Conservation (phyloP, 805 yeast genomes). For the Kluyveromyces dobzhanskii region DNA sequence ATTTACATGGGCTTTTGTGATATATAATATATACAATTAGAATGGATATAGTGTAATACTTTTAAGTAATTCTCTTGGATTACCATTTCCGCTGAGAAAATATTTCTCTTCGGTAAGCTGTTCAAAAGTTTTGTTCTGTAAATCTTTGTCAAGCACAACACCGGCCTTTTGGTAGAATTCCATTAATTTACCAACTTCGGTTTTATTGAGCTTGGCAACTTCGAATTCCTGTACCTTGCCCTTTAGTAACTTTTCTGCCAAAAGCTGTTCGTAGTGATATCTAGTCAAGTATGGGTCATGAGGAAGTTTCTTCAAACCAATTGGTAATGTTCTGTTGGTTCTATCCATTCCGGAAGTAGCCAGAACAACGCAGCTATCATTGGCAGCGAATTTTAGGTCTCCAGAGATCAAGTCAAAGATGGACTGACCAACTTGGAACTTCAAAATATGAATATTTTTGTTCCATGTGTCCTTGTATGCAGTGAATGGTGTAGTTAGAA, state of each 20-base stretch:
- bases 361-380: conserved; percentile 55
- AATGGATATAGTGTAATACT: conserved; percentile 17
- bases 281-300: conserved; percentile 49
- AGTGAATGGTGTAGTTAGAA: conserved; percentile 47
- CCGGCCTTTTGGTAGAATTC: conserved; percentile 34
- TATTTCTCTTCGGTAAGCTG: conserved; percentile 41
- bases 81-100: conserved; percentile 56
- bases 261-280: conserved; percentile 42
- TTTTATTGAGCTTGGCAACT: conserved; percentile 36
- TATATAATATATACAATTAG: conserved; percentile 1
- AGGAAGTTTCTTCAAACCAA: conserved; percentile 44
- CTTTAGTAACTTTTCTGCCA: conserved; percentile 40
- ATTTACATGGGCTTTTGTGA: conserved; percentile 3
- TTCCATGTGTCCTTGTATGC: conserved; percentile 52
- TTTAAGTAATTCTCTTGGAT: conserved; percentile 44
- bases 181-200: conserved; percentile 37
- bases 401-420: conserved; percentile 51
- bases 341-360: conserved; percentile 52
- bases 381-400: conserved; percentile 33
- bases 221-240: conserved; percentile 33
- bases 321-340: conserved; percentile 47
- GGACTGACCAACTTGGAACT: conserved; percentile 55
- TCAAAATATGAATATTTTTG: conserved; percentile 46
- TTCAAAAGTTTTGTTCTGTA: conserved; percentile 26
- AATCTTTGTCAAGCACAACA: conserved; percentile 32